Evolutionary conservation across 1,284 basidiomycete species (phyloP), one percentile per base, ranked within the genome.

Genomic region (Malassezia sympodialis): DNA sequence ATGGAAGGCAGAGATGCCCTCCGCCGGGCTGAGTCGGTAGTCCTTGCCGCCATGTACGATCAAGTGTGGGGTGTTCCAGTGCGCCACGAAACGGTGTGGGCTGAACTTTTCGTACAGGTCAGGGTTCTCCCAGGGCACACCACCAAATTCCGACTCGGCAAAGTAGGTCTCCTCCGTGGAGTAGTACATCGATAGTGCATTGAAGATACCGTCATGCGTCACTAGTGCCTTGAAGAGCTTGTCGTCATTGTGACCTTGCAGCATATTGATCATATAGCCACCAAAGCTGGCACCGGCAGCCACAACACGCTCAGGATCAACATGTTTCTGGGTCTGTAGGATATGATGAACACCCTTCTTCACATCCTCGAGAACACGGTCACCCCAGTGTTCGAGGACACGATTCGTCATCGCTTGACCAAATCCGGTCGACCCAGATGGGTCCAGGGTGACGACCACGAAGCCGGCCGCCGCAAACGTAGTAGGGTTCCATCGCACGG

Each of bases 101-200:
- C 53, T 56, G 40, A 44, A 66, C n/a, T 43, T 43, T 15, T 49
- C 50, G 27, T 59, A 66, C 5, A 19, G 17, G 1, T 50, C 49
- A 14, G 53, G 19, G 2, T 27, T 19, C 27, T 59, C 47, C 56
- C 62, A 67, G 0, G 67, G 60, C 6, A 56, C 21, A 11, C 67
- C 68, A 17, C 62, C 60, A 15, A 58, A 58, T 39, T 70, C 68
- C 27, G 53, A 48, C 39, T 67, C 61, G 46, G 68, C 55, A 51
- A 70, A 70, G 53, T 66, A 70, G 42, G 67, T 58, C 52, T 70
- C 68, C 34, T 70, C 68, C 31, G 67, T 66, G 10, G 58, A 34
- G 44, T 60, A 67, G 19, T 21, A 60, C 17, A 42, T 52, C 14
- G 34, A 19, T 7, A 32, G 17, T 0, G 61, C 60, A 43, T 51